A percentile compares a stretch with the other conserved stretches of the same genome.
Conservation (phyloP, 495 filamentous ascomycete genomes). For the Podospora sp. region DNA sequence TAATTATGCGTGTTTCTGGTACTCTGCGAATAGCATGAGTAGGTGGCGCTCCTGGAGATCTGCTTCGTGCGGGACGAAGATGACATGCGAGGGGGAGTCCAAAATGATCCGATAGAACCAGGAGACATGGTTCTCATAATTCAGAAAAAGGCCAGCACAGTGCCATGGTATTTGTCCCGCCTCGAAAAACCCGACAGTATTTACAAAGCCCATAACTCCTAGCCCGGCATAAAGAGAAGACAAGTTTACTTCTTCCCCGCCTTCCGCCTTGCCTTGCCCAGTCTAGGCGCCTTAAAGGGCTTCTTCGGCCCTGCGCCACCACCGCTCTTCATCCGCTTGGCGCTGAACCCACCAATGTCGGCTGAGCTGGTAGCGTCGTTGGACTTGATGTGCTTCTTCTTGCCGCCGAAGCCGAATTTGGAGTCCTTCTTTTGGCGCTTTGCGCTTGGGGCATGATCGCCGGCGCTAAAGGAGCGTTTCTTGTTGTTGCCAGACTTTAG, state of each 20-base stretch:
- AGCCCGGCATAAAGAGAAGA: neutral
- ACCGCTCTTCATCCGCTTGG: slow-evolving; percentile 74
- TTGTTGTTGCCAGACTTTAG: slow-evolving; percentile 46
- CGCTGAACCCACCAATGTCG: slow-evolving; percentile 77
- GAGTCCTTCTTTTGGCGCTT: slow-evolving; percentile 92
- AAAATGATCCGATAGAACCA: neutral
- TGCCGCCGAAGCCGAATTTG: slow-evolving; percentile 93
- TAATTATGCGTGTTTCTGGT: neutral
- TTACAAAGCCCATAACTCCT: neutral
- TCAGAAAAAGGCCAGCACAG: neutral
- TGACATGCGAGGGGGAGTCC: no score
- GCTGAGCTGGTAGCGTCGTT: slow-evolving; percentile 77
- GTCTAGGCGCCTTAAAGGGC: slow-evolving; percentile 24
- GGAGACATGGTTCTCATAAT: neutral
- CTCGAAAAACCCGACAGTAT: neutral
- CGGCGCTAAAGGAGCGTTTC: slow-evolving; percentile 33
- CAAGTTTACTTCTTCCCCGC: slow-evolving; percentile 21
- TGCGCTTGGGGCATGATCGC: slow-evolving; percentile 46
- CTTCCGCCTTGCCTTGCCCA: slow-evolving; percentile 48
- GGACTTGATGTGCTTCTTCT: slow-evolving; percentile 87
- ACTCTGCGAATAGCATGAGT: neutral
- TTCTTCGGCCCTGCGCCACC: slow-evolving; percentile 24
- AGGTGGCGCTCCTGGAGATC: neutral
- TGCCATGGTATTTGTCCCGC: neutral
- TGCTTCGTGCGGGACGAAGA: no score